Conservation (phyloP, 2,329 filamentous ascomycete species). For the Microdochium nivale region DNA sequence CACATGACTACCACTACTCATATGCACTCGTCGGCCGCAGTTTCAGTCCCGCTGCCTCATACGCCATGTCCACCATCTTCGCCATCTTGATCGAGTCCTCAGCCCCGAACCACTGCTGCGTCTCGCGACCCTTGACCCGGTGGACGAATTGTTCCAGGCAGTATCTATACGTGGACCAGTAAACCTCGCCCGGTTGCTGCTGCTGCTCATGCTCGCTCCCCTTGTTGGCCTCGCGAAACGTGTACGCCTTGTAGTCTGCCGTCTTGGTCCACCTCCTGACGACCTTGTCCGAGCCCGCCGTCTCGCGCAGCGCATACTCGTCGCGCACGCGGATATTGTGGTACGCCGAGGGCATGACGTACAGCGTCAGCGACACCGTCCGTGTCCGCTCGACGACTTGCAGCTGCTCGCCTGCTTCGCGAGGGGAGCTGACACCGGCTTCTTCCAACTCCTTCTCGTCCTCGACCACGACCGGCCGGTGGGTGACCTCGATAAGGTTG, state of each 20-base stretch:
- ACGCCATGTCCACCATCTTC: constrained; percentile 37
- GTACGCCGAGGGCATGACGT: constrained; percentile 15
- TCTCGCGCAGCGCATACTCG: constrained; percentile 17
- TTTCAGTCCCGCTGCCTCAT: constrained; percentile 27
- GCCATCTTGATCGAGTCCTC: constrained; percentile 35
- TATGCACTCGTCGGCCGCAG: constrained; percentile 9
- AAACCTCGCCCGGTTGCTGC: constrained; percentile 21
- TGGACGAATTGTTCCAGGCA: constrained; percentile 41
- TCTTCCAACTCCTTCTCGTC: constrained; percentile 7
- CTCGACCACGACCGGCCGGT: constrained; percentile 13
- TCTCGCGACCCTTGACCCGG: constrained; percentile 26
- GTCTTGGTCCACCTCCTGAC: constrained; percentile 14
- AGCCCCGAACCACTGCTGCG: constrained; percentile 27
- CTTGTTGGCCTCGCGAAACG: constrained; percentile 20
- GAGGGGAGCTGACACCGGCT: background rate
- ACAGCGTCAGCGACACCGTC: constrained; percentile 18
- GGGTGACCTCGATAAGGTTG: constrained; percentile 10
- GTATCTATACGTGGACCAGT: constrained; percentile 35
- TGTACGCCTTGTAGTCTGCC: constrained; percentile 23
- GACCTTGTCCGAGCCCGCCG: constrained; percentile 2
- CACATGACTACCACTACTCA: background rate
- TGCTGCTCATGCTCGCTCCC: no score
- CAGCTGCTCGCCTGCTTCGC: constrained; percentile 7
- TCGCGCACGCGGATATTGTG: constrained; percentile 28
- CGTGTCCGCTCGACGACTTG: constrained; percentile 16